These are phyloP conservation scores for Epicoccum nigrum DNA, from an alignment of 2,329 filamentous ascomycete genomes.

Conservation along the genomic window DNA sequence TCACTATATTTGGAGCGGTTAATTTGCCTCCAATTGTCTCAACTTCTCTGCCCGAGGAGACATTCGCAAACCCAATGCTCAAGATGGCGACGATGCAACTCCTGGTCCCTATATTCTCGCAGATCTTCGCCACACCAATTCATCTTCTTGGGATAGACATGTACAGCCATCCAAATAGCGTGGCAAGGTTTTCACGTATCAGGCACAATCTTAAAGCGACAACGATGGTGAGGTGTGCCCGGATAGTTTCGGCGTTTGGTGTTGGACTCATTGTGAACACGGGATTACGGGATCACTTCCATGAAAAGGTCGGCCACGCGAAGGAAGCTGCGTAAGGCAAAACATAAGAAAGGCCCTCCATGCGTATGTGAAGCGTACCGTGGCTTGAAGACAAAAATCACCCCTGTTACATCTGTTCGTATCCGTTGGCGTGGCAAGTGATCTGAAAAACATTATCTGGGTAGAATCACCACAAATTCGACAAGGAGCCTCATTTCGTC, in stretches of 20 bases:
- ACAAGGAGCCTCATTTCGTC: not conserved
- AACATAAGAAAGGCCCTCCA: too few relatives aligned
- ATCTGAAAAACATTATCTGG: too few relatives aligned
- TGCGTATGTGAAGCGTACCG: too few relatives aligned
- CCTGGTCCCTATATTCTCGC: conserved; percentile 36
- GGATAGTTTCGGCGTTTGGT: conserved; percentile 40
- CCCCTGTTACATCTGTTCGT: too few relatives aligned
- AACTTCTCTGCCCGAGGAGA: conserved; percentile 22
- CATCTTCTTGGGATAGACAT: conserved; percentile 37
- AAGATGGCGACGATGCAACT: conserved; percentile 34
- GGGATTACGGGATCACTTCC: conserved; percentile 28
- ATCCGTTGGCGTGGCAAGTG: too few relatives aligned
- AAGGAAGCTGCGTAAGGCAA: not conserved
- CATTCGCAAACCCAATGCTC: conserved; percentile 23
- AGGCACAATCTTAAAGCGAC: conserved; percentile 24
- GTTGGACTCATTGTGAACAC: conserved; percentile 35
- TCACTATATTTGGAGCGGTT: conserved; percentile 41
- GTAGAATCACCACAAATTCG: too few relatives aligned
- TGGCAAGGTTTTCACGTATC: conserved; percentile 20
- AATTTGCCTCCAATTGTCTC: conserved; percentile 36
- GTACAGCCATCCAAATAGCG: conserved; percentile 23
- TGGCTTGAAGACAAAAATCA: too few relatives aligned
- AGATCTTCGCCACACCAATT: conserved; percentile 36
- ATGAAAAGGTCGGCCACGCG: conserved; percentile 11
- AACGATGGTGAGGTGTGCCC: conserved; percentile 34